These are phyloP conservation scores for Salix koriyanagi DNA, from an alignment of 345 rosid genomes.

Conservation along the genomic window DNA sequence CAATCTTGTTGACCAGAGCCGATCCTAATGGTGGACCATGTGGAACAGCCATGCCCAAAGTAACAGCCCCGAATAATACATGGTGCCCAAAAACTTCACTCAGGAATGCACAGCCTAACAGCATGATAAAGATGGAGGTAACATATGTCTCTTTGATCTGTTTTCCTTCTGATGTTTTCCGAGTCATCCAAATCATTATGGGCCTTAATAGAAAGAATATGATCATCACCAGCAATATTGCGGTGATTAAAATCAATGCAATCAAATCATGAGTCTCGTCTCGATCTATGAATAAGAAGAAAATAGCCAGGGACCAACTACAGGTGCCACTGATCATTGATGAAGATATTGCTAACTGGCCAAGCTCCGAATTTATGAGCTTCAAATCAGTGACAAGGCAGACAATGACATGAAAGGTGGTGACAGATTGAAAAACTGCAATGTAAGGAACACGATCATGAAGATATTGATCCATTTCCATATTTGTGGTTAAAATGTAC, in stretches of 20 bases:
- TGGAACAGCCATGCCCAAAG: conserved; percentile 42
- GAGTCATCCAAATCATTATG: conserved; percentile 8
- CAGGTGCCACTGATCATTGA: conserved; percentile 18
- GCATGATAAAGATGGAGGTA: conserved; percentile 22
- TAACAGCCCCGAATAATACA: conserved; percentile 35
- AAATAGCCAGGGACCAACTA: neutral
- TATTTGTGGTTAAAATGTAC: neutral
- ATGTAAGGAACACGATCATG: neutral
- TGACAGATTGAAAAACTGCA: conserved; percentile 9
- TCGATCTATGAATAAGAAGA: conserved; percentile 3
- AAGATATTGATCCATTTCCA: neutral
- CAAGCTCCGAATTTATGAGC: conserved; percentile 20
- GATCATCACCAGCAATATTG: neutral
- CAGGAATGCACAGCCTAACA: conserved; percentile 24
- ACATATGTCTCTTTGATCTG: conserved; percentile 28
- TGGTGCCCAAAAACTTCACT: conserved; percentile 25
- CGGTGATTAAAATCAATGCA: neutral
- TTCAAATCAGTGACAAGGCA: conserved; percentile 17
- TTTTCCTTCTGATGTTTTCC: conserved; percentile 21
- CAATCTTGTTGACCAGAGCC: conserved; percentile 35
- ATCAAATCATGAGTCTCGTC: neutral
- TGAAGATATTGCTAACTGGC: conserved; percentile 14
- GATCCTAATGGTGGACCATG: conserved; percentile 57
- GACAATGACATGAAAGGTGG: conserved; percentile 16
- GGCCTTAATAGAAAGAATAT: conserved; percentile 7